Evolutionary conservation across 805 yeast genomes (phyloP).

Genomic region (Wickerhamomyces ciferrii): DNA sequence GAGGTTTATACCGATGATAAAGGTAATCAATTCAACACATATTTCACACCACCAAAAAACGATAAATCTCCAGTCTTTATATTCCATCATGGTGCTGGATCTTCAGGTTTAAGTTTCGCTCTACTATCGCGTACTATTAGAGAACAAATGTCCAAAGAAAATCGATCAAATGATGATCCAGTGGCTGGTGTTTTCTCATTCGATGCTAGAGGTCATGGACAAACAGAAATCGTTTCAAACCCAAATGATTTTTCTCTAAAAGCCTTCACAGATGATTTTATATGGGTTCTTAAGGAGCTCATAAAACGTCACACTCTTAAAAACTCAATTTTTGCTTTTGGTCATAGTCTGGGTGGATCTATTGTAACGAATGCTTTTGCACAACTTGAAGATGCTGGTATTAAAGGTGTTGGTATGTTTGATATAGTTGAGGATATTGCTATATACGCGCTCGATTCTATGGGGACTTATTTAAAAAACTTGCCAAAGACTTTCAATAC

Average conservation of each 20-base stretch:
- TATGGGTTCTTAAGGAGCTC: constrained; percentile 39
- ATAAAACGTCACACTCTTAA: constrained; percentile 11
- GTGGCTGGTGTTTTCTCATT: constrained; percentile 62
- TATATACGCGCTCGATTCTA: constrained; percentile 55
- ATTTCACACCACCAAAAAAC: constrained; percentile 47
- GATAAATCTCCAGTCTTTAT: constrained; percentile 52
- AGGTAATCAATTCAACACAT: constrained; percentile 43
- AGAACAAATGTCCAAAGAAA: constrained; percentile 15
- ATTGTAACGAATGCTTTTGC: constrained; percentile 54
- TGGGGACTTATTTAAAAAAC: constrained; percentile 59
- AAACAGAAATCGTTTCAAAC: constrained; percentile 28
- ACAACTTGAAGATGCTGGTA: constrained; percentile 16
- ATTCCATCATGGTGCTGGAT: constrained; percentile 95
- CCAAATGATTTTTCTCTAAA: constrained; percentile 37
- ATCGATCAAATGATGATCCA: constrained; percentile 15
- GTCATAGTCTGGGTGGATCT: constrained; percentile 94
- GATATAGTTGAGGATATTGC: constrained; percentile 97
- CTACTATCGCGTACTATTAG: constrained; percentile 34
- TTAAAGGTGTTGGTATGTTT: constrained; percentile 70
- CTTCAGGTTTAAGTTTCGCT: constrained; percentile 77
- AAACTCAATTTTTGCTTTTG: constrained; percentile 52
- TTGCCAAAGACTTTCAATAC: constrained; percentile 59
- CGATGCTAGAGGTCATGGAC: constrained; percentile 88
- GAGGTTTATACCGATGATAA: constrained; percentile 13
- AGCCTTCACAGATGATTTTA: constrained; percentile 54